Percentiles rank a stretch among this genome's conserved stretches.
These are phyloP conservation scores for Allium fistulosum DNA, from an alignment of 106 monocot species.

Conservation along the genomic window DNA sequence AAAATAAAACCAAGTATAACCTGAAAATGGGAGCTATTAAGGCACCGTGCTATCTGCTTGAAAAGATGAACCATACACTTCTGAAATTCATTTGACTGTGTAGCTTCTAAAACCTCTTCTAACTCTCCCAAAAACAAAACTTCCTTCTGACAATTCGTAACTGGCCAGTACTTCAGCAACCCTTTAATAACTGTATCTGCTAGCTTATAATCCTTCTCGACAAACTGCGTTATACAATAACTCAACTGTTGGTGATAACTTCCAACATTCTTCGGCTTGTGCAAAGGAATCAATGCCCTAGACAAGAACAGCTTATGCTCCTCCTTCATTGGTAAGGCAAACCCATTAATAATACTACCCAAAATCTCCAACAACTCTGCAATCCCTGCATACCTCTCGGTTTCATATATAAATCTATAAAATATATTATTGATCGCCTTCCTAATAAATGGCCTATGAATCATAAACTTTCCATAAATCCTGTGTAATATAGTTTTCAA, in stretches of 20 bases:
- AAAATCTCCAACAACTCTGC: constrained; percentile 45
- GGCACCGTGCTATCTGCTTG: constrained; percentile 42
- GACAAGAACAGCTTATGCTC: constrained; percentile 53
- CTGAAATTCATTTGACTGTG: constrained; percentile 46
- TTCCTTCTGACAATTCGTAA: constrained; percentile 48
- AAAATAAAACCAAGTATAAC: neutral
- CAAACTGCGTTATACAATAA: constrained; percentile 46
- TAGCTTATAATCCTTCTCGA: constrained; percentile 59
- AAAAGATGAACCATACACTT: constrained; percentile 43
- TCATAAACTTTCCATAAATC: constrained; percentile 54
- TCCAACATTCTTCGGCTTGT: constrained; percentile 37
- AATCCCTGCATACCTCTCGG: constrained; percentile 33
- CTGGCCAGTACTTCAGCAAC: constrained; percentile 46
- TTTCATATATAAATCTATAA: constrained; percentile 47
- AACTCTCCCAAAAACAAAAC: constrained; percentile 44
- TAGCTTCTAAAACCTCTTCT: constrained; percentile 48
- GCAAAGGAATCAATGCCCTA: constrained; percentile 38
- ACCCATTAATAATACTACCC: constrained; percentile 49
- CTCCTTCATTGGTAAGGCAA: constrained; percentile 53
- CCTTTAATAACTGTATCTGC: constrained; percentile 41
- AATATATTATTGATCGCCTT: constrained; percentile 51
- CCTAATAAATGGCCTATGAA: constrained; percentile 44
- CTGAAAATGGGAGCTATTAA: constrained; percentile 36
- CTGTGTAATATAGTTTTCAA: constrained; percentile 43
- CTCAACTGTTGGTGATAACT: constrained; percentile 41